Base-by-base conservation (phyloP, 148 eudicot species). In the Pharnaceum exiguum region DNA sequence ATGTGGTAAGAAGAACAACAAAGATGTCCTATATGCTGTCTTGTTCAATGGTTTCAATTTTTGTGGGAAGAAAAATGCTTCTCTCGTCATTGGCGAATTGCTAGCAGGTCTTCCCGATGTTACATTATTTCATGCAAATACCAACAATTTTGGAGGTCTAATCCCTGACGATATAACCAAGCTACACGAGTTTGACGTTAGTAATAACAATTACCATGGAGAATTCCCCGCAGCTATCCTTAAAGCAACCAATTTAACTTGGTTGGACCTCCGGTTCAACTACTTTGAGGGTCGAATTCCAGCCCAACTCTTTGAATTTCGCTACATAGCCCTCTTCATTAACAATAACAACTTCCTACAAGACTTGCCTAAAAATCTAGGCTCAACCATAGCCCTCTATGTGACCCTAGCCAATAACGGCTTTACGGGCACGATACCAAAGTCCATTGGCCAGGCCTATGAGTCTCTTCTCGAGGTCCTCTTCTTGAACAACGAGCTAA, bases 231-330 rank as follows among this genome's bases (percentile, higher is more conserved):
- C 4, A 2, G 32, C 46, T 2, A 64, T 82, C 5, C 62, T 82
- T 0, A 2, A 3, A 2, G 71, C 72, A 2, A 30, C 37, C 2
- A 26, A 67, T 1, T 44, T 78, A 35, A 55, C 73, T 37, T 78
- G 56, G 67, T 50, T 78, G 44, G 83, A 82, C 56, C 57, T 78
- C 23, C 27, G 87, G 51, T 82, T 50, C 64, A 82, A 78, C 50
- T 1, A 1, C 0, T 35, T 82, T 4, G 44, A 53, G 9, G 86
- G 86, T 3, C 16, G 27, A 0, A 21, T 82, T 2, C 82, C 82
- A 7, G 46, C 80, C 10, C n/a, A 66, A 46, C 43, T 72, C 2
- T 81, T 77, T 63, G 30, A 0, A 1, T n/a, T 69, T 15, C 32
- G 67, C 15, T 65, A 75, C 8, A 50, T 77, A 6, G 78, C 58